Base-by-base conservation (phyloP, 2,329 filamentous ascomycete genomes). In the Ambrosiella xylebori region DNA sequence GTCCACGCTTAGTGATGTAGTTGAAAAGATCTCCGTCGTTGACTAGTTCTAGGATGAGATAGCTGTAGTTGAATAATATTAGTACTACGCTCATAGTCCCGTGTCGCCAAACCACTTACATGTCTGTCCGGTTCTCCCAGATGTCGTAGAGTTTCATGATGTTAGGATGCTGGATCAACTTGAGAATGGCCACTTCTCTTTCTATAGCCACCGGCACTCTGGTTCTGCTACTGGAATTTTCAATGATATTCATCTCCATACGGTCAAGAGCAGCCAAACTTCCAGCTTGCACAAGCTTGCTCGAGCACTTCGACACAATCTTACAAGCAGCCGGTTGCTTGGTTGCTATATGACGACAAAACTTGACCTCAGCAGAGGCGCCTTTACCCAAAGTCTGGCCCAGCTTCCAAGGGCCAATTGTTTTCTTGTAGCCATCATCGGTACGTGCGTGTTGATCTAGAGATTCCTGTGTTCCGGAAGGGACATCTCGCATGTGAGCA, bases 111-210 rank as follows among this genome's bases (percentile, higher is more conserved):
- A 13, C 17, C 17, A 72, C 86, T 73, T 75, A 96, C 87, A 98
- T 84, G 70, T 98, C 90, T 59, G 88, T 86, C 19, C 87, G 80
- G 67, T 96, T 97, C 71, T 98, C 93, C 91, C 91, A 98, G 37
- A 98, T 91, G 71, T 98, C 93, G 67, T 91, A 93, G 8, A 98
- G 73, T 64, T 86, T 88, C 69, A 96, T 90, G 65, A 97, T 91
- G 68, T 97, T 93, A 5, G 85, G 87, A 70, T 98, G 93, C 65
- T 95, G 85, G 61, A 97, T 87, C 59, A 97, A 78, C 71, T 96
- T 97, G 79, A 98, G 88, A 64, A 98, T 94, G 38, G 91, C 89
- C 45, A 98, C 90, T 68, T 98, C 93, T 57, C 93, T 80, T 71
- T 97, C 91, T 61, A 98, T 86, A 1, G 89, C 86, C 65, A 91